Evolutionary conservation across 768 basidiomycete species (phyloP).

Genomic region (Leccinum incarnatum): DNA sequence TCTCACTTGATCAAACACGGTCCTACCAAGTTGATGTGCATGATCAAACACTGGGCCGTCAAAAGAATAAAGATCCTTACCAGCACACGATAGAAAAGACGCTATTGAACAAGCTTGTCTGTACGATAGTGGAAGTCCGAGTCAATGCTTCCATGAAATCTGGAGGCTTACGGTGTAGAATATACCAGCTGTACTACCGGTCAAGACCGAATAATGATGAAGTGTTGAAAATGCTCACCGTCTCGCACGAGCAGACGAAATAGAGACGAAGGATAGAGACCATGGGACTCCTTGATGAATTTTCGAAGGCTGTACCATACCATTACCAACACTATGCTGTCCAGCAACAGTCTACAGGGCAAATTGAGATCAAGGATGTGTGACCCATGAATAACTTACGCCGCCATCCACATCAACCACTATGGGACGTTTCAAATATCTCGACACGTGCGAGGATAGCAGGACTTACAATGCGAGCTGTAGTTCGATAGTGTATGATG

Average conservation of each 20-base stretch:
- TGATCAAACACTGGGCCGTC: background rate
- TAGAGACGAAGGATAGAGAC: background rate
- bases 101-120: background rate
- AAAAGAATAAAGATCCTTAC: background rate
- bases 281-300: background rate
- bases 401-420: constrained; percentile 12
- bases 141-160: background rate
- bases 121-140: background rate
- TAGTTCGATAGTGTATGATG: background rate
- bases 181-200: background rate
- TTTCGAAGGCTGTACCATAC: constrained; percentile 5
- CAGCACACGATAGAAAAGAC: background rate
- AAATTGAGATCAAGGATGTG: background rate
- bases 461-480: constrained; percentile 7
- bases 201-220: background rate
- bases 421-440: background rate
- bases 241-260: background rate
- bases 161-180: background rate
- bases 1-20: background rate
- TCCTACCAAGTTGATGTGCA: background rate
- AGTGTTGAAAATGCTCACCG: background rate
- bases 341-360: constrained; percentile 1
- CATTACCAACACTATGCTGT: constrained; percentile 9
- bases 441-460: background rate
- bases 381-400: background rate